Evolutionary conservation across 257 asterid genomes (phyloP), one percentile per base, ranked within the genome.

Genomic region (Solanum paucissectum): DNA sequence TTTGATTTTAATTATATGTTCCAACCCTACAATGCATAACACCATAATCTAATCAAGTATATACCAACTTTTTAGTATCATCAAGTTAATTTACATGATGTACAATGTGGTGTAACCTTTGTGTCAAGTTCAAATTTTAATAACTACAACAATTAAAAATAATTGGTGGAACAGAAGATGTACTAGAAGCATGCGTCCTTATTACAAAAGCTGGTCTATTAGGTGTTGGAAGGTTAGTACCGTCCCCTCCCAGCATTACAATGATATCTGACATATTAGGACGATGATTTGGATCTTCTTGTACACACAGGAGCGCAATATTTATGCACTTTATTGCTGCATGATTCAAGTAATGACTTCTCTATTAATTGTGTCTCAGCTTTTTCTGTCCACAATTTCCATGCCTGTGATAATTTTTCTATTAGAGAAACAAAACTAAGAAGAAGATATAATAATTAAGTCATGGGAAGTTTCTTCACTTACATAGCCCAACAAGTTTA

Each of bases 401-500:
- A 90, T 29, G 88, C 91, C 88, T 90, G 60, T 37, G 21, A 68
- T 27, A 0, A 12, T 5, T 3, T 21, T 33, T 49, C 7, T 3
- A 12, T 76, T 7, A 23, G 23, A 23, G 11, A 76, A 6, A 12
- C 36, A 38, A 76, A 76, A 1, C 23, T 76, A 76, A 38, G 12
- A 20, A 74, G 13, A 38, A 76, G 23, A 40, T 52, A 36, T 12
- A n/a, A 3, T 76, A 75, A 75, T 37, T 12, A n/a, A 0, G 11
- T 76, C 21, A 40, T 16, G 12, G 42, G 23, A 76, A 40, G 36
- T n/a, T 76, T 40, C 21, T 12, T 12, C 83, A 88, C 92, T 90
- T 37, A 90, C 91, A 90, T 90, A 84, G 36, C 90, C 89, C 68
- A 38, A 40, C 38, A 90, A 90, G 81, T 86, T 90, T 18, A 75